These are phyloP conservation scores for Priceomyces castillae DNA, from an alignment of 805 yeast species.

Conservation along the genomic window DNA sequence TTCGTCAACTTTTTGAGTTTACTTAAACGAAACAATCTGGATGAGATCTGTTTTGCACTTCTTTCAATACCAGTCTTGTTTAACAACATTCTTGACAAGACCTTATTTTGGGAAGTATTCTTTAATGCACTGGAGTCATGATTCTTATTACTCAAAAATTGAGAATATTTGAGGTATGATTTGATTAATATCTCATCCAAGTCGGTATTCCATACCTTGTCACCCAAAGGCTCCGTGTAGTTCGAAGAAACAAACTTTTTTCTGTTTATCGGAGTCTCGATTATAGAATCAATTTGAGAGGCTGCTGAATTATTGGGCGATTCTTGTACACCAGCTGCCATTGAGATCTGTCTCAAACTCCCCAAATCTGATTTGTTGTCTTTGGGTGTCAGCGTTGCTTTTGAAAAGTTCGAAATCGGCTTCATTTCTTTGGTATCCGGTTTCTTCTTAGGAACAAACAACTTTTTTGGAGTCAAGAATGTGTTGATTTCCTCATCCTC, in stretches of 20 bases:
- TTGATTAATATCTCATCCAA: constrained; percentile 35
- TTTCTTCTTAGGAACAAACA: constrained; percentile 11
- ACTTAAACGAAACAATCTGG: constrained; percentile 29
- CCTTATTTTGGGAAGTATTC: constrained; percentile 38
- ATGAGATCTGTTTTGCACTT: constrained; percentile 37
- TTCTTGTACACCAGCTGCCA: constrained; percentile 12
- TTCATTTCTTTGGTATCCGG: background rate
- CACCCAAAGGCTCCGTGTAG: constrained; percentile 10
- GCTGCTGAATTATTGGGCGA: constrained; percentile 39
- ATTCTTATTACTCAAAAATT: constrained; percentile 26
- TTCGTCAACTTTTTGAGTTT: constrained; percentile 23
- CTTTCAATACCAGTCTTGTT: constrained; percentile 35
- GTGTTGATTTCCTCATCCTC: constrained; percentile 20
- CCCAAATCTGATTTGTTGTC: background rate
- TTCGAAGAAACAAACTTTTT: constrained; percentile 7
- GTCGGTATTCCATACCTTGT: constrained; percentile 34
- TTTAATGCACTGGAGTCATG: constrained; percentile 23
- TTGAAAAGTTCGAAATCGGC: constrained; percentile 2
- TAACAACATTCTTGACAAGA: constrained; percentile 38
- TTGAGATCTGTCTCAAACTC: constrained; percentile 4
- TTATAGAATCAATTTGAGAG: constrained; percentile 28
- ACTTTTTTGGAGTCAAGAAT: constrained; percentile 35
- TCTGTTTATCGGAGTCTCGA: constrained; percentile 25
- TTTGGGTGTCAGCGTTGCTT: constrained; percentile 5
- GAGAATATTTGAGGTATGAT: constrained; percentile 33